Conservation (phyloP, 2,329 filamentous ascomycete species). For the Lecanicillium sp. region DNA sequence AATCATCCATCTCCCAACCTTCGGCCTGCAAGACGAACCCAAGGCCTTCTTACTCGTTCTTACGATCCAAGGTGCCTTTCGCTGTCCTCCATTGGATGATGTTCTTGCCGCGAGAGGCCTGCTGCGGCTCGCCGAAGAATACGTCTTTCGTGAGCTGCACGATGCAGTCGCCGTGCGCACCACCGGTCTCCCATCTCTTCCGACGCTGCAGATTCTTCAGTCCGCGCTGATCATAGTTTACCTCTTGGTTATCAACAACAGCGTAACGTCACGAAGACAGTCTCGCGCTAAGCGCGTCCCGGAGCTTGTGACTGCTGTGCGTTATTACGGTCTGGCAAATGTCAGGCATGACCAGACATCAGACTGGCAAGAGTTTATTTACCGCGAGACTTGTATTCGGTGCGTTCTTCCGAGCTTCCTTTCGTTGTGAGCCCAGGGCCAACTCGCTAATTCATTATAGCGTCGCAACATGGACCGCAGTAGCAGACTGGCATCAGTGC, state of each 20-base stretch:
- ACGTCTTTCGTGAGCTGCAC: constrained; percentile 11
- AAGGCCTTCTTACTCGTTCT: constrained; percentile 12
- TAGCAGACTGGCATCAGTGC: constrained; percentile 20
- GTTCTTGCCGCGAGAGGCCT: constrained; percentile 9
- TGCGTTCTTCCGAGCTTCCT: no score
- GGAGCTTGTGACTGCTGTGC: constrained; percentile 13
- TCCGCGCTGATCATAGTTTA: constrained; percentile 17
- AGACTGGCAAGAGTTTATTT: constrained; percentile 12
- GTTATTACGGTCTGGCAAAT: constrained; percentile 10
- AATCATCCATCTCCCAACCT: constrained; percentile 17
- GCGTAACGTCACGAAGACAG: constrained; percentile 9
- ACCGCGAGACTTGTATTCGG: constrained; percentile 14
- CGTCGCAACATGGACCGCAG: constrained; percentile 15
- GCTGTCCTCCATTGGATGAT: constrained; percentile 13
- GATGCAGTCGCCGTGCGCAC: constrained; percentile 3
- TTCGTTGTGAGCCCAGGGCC: no score
- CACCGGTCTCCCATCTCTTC: constrained; percentile 3
- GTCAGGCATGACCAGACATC: constrained; percentile 5
- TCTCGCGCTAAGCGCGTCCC: constrained; percentile 12
- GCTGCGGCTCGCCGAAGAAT: constrained; percentile 12
- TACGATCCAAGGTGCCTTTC: constrained; percentile 12
- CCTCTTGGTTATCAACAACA: constrained; percentile 14
- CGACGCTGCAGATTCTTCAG: constrained; percentile 14
- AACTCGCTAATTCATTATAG: no score
- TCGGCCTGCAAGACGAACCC: constrained; percentile 11